Conservation (phyloP, 2,329 filamentous ascomycete species). For the Dactylellina parvicollis region DNA sequence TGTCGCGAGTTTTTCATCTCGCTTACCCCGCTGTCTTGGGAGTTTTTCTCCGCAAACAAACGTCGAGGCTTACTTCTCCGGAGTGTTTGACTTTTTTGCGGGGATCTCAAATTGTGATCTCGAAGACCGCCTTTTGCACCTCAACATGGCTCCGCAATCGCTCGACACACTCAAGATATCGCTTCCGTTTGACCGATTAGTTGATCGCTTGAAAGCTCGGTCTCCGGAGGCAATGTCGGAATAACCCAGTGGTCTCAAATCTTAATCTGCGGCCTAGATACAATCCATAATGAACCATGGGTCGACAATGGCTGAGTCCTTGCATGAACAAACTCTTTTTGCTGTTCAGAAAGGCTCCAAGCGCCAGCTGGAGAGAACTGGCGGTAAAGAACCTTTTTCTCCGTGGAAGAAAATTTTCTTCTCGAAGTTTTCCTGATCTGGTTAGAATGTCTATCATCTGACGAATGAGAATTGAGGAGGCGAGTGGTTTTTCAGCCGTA, state of each 20-base stretch:
- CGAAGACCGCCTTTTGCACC: too few relatives aligned
- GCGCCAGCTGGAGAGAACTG: too few relatives aligned
- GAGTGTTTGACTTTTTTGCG: not conserved
- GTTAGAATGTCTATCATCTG: slow-evolving; percentile 9
- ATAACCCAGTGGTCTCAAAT: slow-evolving; percentile 6
- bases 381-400: not conserved
- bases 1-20: too few relatives aligned
- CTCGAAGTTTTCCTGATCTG: slow-evolving; percentile 41
- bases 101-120: too few relatives aligned
- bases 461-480: not conserved
- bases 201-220: not conserved
- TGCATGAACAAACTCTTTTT: not conserved
- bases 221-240: slow-evolving; percentile 35
- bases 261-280: not conserved
- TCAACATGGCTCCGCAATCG: too few relatives aligned
- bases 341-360: not conserved
- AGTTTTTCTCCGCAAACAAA: not conserved
- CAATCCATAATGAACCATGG: too few relatives aligned
- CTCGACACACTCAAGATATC: not conserved
- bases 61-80: too few relatives aligned
- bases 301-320: slow-evolving; percentile 2
- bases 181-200: slow-evolving; percentile 20
- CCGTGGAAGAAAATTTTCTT: slow-evolving; percentile 40
- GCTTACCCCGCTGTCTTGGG: not conserved
- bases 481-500: slow-evolving; percentile 8